These are phyloP conservation scores for Isabelozyma heimii DNA, from an alignment of 805 yeast genomes.

Conservation along the genomic window DNA sequence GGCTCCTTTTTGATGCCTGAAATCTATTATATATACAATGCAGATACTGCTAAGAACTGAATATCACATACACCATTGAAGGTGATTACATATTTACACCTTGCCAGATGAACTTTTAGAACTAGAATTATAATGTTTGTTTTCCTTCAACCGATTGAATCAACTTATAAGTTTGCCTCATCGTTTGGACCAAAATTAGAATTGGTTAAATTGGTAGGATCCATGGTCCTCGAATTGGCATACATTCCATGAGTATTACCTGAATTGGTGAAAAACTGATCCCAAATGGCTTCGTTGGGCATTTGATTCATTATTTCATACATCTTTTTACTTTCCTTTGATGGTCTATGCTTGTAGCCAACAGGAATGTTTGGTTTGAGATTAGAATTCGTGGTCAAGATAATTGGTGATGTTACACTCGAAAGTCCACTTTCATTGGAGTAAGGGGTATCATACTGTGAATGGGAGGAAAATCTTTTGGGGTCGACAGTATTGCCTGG, in stretches of 20 bases:
- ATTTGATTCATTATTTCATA: slow-evolving; percentile 62
- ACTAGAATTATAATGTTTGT: too few species aligned
- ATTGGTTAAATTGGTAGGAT: background rate
- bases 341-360: background rate
- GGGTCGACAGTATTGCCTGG: background rate
- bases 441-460: slow-evolving; percentile 4
- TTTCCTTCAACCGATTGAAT: too few species aligned
- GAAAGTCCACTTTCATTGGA: slow-evolving; percentile 11
- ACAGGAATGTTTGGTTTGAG: background rate
- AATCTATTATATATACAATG: background rate
- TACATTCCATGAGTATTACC: too few species aligned
- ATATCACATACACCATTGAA: background rate
- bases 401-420: slow-evolving; percentile 12
- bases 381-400: slow-evolving; percentile 2
- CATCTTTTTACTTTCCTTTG: slow-evolving; percentile 52
- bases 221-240: background rate
- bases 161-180: background rate
- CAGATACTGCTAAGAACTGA: background rate
- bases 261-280: slow-evolving; percentile 48
- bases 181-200: background rate
- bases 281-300: slow-evolving; percentile 69
- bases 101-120: too few species aligned
- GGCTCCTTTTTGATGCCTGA: too few species aligned
- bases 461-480: background rate
- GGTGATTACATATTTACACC: too few species aligned